Percentiles rank a stretch among this genome's conserved stretches.
These are phyloP conservation scores for Asclepias syriaca DNA, from an alignment of 257 asterid genomes.

Conservation along the genomic window DNA sequence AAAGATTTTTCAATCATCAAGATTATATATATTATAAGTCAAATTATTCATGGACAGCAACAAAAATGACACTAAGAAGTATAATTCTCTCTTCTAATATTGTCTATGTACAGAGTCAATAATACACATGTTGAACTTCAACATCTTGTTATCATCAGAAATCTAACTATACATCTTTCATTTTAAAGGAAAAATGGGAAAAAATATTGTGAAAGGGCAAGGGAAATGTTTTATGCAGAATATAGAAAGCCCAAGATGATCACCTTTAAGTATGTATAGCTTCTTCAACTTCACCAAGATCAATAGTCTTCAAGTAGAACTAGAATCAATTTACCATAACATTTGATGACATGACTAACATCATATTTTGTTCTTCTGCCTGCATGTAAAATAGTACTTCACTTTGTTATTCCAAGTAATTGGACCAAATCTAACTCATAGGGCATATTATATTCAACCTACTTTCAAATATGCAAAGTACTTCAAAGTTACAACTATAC, in stretches of 20 bases:
- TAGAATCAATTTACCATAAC: slow-evolving; percentile 9
- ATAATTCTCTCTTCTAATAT: slow-evolving; percentile 11
- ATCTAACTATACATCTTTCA: slow-evolving; percentile 1
- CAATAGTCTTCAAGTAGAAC: not conserved
- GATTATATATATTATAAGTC: not conserved
- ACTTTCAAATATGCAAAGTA: not conserved
- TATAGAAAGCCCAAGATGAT: not conserved
- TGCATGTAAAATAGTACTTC: slow-evolving; percentile 1
- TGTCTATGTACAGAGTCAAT: slow-evolving; percentile 9
- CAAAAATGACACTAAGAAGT: not conserved
- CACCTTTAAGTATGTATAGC: not conserved
- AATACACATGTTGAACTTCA: slow-evolving; percentile 5
- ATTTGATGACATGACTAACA: not conserved
- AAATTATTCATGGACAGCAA: not conserved
- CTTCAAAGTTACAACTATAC: no score
- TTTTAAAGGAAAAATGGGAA: not conserved
- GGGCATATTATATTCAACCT: not conserved
- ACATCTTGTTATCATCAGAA: not conserved
- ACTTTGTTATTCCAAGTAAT: not conserved
- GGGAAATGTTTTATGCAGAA: not conserved
- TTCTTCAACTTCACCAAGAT: slow-evolving; percentile 2
- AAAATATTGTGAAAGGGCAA: not conserved
- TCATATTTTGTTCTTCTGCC: not conserved
- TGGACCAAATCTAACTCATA: not conserved
- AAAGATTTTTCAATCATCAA: not conserved